A percentile compares a stretch with the other conserved stretches of the same genome.
Evolutionary conservation across 345 rosid species (phyloP).

Genomic region (Fremontodendron californicum): DNA sequence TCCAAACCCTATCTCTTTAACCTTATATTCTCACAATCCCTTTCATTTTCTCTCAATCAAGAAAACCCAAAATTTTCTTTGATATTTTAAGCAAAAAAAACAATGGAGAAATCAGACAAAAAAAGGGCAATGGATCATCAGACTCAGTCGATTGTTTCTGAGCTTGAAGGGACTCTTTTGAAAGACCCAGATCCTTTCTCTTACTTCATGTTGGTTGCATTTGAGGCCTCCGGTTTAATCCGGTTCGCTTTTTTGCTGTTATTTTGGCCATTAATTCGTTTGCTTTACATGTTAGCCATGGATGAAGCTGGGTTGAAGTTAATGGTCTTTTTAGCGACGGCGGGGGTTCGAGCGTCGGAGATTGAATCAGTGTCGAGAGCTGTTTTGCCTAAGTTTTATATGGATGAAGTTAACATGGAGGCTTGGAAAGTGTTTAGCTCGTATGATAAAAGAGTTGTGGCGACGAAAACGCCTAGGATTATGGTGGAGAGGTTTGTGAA

Average conservation of each 20-base stretch:
- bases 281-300: conserved; percentile 47
- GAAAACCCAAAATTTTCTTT: background rate
- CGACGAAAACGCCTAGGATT: conserved; percentile 64
- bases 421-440: conserved; percentile 71
- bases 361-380: conserved; percentile 83
- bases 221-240: conserved; percentile 75
- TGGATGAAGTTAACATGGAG: conserved; percentile 63
- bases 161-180: conserved; percentile 72
- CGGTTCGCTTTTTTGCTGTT: conserved; percentile 60
- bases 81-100: background rate
- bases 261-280: conserved; percentile 61
- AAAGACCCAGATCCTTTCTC: conserved; percentile 58
- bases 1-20: conserved; percentile 27
- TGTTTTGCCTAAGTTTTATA: conserved; percentile 74
- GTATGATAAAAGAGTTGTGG: conserved; percentile 56
- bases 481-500: conserved; percentile 80
- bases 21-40: conserved; percentile 14
- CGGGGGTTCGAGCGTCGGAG: conserved; percentile 53
- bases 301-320: conserved; percentile 49
- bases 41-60: conserved; percentile 9
- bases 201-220: conserved; percentile 88
- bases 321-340: conserved; percentile 65
- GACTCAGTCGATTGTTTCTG: conserved; percentile 61
- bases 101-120: background rate
- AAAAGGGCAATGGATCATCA: too few species aligned